These are phyloP conservation scores for Brassica nigra DNA, from an alignment of 345 rosid genomes.

Conservation along the genomic window DNA sequence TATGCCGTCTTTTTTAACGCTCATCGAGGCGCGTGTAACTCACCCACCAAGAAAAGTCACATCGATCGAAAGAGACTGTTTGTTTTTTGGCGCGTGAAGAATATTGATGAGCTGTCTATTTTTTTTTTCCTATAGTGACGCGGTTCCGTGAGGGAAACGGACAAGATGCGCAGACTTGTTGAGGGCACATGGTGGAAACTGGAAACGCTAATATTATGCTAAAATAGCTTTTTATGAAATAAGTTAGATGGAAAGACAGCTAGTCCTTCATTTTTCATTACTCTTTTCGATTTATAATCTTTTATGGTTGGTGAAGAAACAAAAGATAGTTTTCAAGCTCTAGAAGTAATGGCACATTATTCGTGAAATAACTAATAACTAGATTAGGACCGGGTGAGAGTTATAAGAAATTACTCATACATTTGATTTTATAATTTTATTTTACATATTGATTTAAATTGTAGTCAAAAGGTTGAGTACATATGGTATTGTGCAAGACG, in stretches of 20 bases:
- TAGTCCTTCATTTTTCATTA: background rate
- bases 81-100: conserved; percentile 27
- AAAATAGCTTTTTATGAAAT: background rate
- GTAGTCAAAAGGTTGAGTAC: too few species aligned
- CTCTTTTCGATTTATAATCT: background rate
- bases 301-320: conserved; percentile 20
- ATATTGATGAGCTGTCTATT: conserved; percentile 29
- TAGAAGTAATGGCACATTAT: background rate
- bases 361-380: background rate
- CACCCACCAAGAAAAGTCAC: background rate
- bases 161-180: conserved; percentile 29
- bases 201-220: conserved; percentile 25
- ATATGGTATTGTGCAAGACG: too few species aligned
- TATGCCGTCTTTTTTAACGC: background rate
- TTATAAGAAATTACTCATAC: too few species aligned
- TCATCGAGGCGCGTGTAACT: conserved; percentile 26
- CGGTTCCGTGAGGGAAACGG: conserved; percentile 39
- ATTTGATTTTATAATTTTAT: too few species aligned
- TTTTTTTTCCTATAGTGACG: background rate
- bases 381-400: too few species aligned
- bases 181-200: conserved; percentile 34
- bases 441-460: too few species aligned
- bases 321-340: background rate
- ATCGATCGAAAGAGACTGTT: background rate
- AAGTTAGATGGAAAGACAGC: background rate